Percentiles rank a stretch among this genome's conserved stretches.
phyloP scores from a whole-genome alignment of 164 flowering plant species.

The Stephania yunnanensis region DNA sequence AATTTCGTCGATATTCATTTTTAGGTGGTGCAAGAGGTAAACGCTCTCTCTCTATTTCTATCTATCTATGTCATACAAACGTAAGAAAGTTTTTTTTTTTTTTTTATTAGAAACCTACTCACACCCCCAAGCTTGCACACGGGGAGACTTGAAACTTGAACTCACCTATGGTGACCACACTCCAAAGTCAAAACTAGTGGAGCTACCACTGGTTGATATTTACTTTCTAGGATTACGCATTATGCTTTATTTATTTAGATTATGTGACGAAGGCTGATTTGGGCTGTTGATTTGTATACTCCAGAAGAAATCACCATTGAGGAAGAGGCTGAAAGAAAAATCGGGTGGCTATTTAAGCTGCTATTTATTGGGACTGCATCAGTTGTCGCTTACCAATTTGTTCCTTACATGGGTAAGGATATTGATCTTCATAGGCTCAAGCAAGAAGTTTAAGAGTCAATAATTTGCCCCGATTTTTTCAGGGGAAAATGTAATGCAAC shows the following conservation, averaged over 20 bases:
- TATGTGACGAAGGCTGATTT: background rate
- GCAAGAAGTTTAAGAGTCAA: background rate
- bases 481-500: conserved; percentile 87
- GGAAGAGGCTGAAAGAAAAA: conserved; percentile 77
- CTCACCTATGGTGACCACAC: no score
- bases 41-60: no score
- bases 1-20: conserved; percentile 32
- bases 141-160: no score
- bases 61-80: no score
- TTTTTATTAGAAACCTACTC: no score
- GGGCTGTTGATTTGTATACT: background rate
- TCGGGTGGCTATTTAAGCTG: conserved; percentile 82
- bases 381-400: conserved; percentile 56
- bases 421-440: conserved; percentile 2
- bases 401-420: conserved; percentile 81
- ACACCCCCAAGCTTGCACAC: no score
- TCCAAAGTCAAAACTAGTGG: no score
- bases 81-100: no score
- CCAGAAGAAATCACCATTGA: conserved; percentile 64
- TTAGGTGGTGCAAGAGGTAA: conserved; percentile 20
- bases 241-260: background rate
- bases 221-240: no score
- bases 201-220: no score
- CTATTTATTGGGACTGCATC: conserved; percentile 80
- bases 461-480: conserved; percentile 9